Evolutionary conservation across 2,329 filamentous ascomycete genomes (phyloP).

Genomic region (Colletotrichum plurivorum): DNA sequence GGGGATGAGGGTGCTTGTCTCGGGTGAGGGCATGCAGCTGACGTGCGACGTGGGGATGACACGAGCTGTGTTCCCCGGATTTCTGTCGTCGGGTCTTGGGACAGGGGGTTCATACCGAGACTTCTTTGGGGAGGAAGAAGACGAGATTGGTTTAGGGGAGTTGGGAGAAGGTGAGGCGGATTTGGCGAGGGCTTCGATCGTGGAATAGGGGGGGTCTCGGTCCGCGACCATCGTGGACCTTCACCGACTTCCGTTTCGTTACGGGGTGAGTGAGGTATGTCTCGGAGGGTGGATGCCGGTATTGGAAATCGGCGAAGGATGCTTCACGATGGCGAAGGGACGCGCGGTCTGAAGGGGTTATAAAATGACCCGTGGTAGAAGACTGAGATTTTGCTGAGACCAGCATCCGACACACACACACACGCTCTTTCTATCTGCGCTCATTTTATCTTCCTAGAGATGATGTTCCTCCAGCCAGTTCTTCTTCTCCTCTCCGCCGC

Average conservation of each 20-base stretch:
- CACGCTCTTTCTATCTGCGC: not conserved
- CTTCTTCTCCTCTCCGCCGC: not conserved
- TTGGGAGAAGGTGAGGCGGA: not conserved
- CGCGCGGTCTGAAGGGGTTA: too few relatives aligned
- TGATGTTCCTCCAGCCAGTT: not conserved
- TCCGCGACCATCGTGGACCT: too few relatives aligned
- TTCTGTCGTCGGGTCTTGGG: not conserved
- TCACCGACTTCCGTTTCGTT: too few relatives aligned
- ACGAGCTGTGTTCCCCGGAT: not conserved
- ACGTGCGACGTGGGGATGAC: not conserved
- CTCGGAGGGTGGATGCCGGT: too few relatives aligned
- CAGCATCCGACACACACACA: not conserved
- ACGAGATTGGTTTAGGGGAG: too few relatives aligned
- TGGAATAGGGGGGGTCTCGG: too few relatives aligned
- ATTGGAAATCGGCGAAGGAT: too few relatives aligned
- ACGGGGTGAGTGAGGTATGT: too few relatives aligned
- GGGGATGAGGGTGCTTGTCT: constrained; percentile 8
- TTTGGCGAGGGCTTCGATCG: too few relatives aligned
- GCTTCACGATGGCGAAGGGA: too few relatives aligned
- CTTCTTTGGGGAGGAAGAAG: too few relatives aligned
- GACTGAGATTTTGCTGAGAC: not conserved
- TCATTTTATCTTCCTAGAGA: not conserved
- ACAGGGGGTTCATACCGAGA: not conserved
- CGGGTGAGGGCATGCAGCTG: constrained; percentile 20
- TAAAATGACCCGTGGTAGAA: too few relatives aligned